These are phyloP conservation scores for Neurospora discreta DNA, from an alignment of 495 filamentous ascomycete genomes.

Conservation along the genomic window DNA sequence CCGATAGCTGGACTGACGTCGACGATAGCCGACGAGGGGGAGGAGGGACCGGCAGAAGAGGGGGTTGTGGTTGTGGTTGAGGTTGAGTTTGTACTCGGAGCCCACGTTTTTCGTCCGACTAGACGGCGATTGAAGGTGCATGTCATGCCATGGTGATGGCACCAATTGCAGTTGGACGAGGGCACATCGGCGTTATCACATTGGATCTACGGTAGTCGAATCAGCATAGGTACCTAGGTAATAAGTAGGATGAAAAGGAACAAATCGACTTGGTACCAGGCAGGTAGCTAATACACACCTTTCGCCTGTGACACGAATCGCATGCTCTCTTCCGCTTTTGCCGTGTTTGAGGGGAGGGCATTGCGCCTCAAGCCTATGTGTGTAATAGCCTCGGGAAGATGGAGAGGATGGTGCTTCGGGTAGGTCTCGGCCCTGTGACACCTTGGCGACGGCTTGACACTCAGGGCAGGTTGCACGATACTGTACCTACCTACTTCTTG, in stretches of 20 bases:
- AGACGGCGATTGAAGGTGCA: constrained; percentile 36
- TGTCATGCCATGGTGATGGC: constrained; percentile 36
- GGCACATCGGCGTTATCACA: constrained; percentile 32
- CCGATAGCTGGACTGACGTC: background rate
- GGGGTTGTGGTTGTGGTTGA: background rate
- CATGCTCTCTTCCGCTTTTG: constrained; percentile 29
- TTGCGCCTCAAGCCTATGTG: background rate
- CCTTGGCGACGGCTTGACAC: background rate
- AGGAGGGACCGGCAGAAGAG: background rate
- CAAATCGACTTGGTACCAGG: too few species aligned
- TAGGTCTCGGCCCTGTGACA: background rate
- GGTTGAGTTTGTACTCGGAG: constrained; percentile 1
- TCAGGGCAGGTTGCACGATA: background rate
- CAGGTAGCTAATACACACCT: constrained; percentile 27
- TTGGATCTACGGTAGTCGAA: too few species aligned
- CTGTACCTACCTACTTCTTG: too few species aligned
- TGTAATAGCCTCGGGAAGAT: background rate
- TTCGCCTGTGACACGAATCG: constrained; percentile 40
- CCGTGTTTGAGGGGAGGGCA: background rate
- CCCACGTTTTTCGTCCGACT: constrained; percentile 21
- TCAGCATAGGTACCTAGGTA: too few species aligned
- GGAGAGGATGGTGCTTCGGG: too few species aligned
- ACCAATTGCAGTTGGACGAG: constrained; percentile 38
- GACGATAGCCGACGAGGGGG: background rate
- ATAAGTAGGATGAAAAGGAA: too few species aligned